phyloP scores from a whole-genome alignment of 768 basidiomycete genomes.

The Russula compacta region DNA sequence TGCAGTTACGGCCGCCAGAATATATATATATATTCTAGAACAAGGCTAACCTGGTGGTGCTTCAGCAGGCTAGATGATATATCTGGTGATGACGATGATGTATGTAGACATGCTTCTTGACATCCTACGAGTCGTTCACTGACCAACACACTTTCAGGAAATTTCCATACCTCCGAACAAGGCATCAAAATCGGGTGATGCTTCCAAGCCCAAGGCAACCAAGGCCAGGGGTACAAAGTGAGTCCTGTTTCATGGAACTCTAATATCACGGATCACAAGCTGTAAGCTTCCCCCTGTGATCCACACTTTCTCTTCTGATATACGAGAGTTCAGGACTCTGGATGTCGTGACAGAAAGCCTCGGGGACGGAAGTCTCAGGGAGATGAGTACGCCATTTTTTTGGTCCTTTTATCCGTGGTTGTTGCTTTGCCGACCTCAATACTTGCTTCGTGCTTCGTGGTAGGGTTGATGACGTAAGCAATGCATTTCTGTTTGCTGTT shows the following conservation, averaged over 20 bases:
- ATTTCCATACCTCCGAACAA: slow-evolving; percentile 20
- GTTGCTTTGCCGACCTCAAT: background rate
- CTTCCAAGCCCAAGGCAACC: slow-evolving; percentile 9
- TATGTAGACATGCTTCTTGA: background rate
- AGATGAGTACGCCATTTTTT: slow-evolving; percentile 23
- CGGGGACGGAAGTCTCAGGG: slow-evolving; percentile 10
- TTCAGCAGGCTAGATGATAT: background rate
- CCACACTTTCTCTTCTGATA: background rate
- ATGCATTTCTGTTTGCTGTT: background rate
- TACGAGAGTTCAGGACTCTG: background rate
- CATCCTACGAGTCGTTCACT: background rate
- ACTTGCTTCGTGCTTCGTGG: background rate
- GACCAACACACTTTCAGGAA: slow-evolving; percentile 2
- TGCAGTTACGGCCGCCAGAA: background rate
- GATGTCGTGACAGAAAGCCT: background rate
- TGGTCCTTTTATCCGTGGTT: background rate
- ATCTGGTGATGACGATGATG: background rate
- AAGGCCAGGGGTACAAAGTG: slow-evolving; percentile 12
- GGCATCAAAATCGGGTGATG: slow-evolving; percentile 4
- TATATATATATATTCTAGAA: background rate
- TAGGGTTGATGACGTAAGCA: slow-evolving; percentile 15
- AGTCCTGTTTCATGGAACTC: background rate
- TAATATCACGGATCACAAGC: background rate
- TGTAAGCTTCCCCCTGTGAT: slow-evolving; percentile 13
- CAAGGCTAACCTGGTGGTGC: background rate